Base-by-base conservation (phyloP, 139 green algal genomes). In the Auxenochlorella protothecoides region DNA sequence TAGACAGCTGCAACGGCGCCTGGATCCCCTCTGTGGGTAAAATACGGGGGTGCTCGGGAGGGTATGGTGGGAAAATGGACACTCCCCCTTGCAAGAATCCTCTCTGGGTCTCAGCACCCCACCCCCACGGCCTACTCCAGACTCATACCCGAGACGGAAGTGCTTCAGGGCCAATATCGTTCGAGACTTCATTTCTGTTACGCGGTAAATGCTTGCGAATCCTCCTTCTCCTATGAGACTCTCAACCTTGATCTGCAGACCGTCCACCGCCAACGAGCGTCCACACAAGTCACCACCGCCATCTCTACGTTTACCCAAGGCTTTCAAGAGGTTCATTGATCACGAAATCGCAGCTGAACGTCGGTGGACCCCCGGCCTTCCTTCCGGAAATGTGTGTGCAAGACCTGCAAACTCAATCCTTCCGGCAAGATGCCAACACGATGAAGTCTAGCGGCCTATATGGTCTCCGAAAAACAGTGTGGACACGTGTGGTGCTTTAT, bases 91-190 rank as follows among this genome's bases (percentile, higher is more conserved):
- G 57, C 9, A 62, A 15, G 57, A 62, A 9, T 62, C 57, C 57
- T 9, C 57, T 11, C 9, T 11, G 57, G 57, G 57, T 62, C 57
- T 2, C 57, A 11, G 57, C 57, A 0, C 55, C 7, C 11, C 59
- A 5, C 6, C 14, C 16, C 12, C 3, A 3, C 63, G n/a, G 11
- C 63, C 63, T 6, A 53, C 11, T 66, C 63, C 11, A 66, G 5
- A 59, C 14, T 5, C 12, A 61, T 54, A 78, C 16, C 54, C 69
- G 44, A 95, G 66, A 7, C 83, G 76, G 55, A 92, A 81, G 72
- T 95, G 90, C 75, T 96, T 95, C 2, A 96, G 79, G 0, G 90
- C 90, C 65, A 83, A 92, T 0, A 69, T 59, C 8, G 72, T 27
- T 4, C 78, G 71, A 3, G 68, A 85, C 16, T 59, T 78, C 53